phyloP scores from a whole-genome alignment of 805 yeast species.

The Wickerhamomyces pijperi region DNA sequence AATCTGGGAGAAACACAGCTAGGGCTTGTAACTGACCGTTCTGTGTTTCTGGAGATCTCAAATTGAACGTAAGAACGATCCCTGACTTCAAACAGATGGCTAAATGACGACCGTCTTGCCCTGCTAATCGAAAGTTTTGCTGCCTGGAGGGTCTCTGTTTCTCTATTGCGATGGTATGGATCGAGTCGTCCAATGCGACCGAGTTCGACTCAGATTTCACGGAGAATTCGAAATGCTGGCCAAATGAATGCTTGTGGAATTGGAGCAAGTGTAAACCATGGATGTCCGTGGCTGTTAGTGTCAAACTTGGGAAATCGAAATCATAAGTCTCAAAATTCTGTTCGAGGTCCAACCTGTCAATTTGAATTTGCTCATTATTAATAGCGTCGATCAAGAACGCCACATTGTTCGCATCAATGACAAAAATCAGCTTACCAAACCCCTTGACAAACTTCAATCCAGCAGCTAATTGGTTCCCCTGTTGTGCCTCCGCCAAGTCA shows the following conservation, averaged over 20 bases:
- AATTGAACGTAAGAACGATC: constrained; percentile 9
- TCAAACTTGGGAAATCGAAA: constrained; percentile 16
- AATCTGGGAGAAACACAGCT: constrained; percentile 4
- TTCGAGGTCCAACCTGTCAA: constrained; percentile 3
- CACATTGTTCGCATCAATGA: constrained; percentile 1
- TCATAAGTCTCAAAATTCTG: constrained; percentile 6
- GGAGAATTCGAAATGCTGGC: too few relatives aligned
- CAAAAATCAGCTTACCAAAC: constrained; percentile 3
- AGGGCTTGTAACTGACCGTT: not conserved
- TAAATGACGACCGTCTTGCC: constrained; percentile 18
- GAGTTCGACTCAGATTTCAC: too few relatives aligned
- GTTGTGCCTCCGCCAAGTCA: too few relatives aligned
- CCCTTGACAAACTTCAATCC: constrained; percentile 8
- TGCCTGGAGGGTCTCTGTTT: constrained; percentile 1
- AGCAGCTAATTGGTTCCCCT: too few relatives aligned
- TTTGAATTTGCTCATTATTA: not conserved
- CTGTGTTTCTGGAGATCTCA: constrained; percentile 6
- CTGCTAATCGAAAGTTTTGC: constrained; percentile 11
- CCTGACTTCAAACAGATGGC: constrained; percentile 9
- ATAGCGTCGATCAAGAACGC: constrained; percentile 1
- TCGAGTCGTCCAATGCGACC: constrained; percentile 5
- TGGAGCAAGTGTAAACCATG: constrained; percentile 5
- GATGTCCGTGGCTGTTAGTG: constrained; percentile 6
- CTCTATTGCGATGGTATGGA: constrained; percentile 11
- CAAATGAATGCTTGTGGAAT: constrained; percentile 7